Base-by-base conservation (phyloP, 2,329 filamentous ascomycete species). In the Madurella mycetomatis region DNA sequence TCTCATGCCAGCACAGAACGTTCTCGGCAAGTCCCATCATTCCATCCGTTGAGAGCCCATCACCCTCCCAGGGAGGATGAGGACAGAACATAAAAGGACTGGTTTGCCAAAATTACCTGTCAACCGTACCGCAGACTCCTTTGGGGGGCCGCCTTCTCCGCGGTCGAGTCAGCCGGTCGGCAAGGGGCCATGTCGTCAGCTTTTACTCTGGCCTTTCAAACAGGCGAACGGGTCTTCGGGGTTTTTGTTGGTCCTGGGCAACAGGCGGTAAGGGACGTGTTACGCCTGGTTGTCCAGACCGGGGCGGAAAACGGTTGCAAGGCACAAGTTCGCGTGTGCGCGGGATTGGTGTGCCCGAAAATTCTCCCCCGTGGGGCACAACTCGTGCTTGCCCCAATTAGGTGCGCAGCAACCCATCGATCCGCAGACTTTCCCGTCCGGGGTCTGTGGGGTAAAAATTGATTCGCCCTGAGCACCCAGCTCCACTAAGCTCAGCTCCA, bases 301-400 rank as follows among this genome's bases (percentile, higher is more conserved):
- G 44, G 12, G 12, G 25, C 11, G 31, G 13, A 31, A 52, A n/a
- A 9, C 32, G 17, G 43, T 44, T 40, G 40, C 51, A 46, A 13
- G 16, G 31, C 9, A 25, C 16, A 17, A 25, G 25, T 7, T 11
- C 13, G 34, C 25, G 25, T 25, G 8, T 47, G 11, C 5, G 41
- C 5, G 32, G 42, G 32, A 44, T 31, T 49, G 32, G 41, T 25
- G 31, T 9, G 17, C 42, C 18, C 9, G 43, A 57, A 54, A 59
- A 52, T 55, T 56, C 47, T 54, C 16, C 55, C 58, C 58, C 55
- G 55, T 60, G 58, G 58, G 55, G 55, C 58, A 58, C 25, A 25
- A 7, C 19, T 39, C 25, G 49, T 32, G 43, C 54, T 55, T 57
- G 47, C 30, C 56, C 55, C 25, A 30, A 45, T 56, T 47, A 46